phyloP scores from a whole-genome alignment of 768 basidiomycete genomes.

The Piloderma croceum region DNA sequence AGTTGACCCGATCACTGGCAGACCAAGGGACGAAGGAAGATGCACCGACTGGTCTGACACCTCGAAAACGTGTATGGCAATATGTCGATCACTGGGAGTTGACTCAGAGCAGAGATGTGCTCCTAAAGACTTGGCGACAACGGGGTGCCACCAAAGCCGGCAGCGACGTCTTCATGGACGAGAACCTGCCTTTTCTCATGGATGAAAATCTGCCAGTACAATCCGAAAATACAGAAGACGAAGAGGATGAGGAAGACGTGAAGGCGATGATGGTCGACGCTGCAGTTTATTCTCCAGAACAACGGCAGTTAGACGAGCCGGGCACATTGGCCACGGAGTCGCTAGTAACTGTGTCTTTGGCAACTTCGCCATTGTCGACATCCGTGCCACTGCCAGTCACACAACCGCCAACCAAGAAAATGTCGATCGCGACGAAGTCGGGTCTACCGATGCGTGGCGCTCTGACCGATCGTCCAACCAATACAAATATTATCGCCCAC shows the following conservation, averaged over 20 bases:
- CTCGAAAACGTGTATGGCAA: constrained; percentile 69
- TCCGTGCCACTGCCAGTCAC: constrained; percentile 12
- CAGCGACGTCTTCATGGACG: constrained; percentile 34
- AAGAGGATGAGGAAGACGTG: constrained; percentile 19
- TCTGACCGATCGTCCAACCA: constrained; percentile 30
- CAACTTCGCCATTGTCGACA: constrained; percentile 36
- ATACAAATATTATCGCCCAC: constrained; percentile 24
- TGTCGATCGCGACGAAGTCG: constrained; percentile 5
- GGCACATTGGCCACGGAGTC: constrained; percentile 11
- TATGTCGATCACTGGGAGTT: constrained; percentile 68
- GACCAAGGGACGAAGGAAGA: constrained; percentile 62
- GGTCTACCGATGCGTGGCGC: constrained; percentile 5
- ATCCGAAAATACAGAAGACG: constrained; percentile 15
- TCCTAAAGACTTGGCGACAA: constrained; percentile 50
- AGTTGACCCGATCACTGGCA: constrained; percentile 44
- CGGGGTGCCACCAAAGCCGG: constrained; percentile 21
- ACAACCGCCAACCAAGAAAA: background rate
- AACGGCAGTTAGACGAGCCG: constrained; percentile 15
- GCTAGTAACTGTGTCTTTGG: constrained; percentile 27
- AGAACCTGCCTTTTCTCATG: constrained; percentile 31
- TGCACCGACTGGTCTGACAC: constrained; percentile 64
- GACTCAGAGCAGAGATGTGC: constrained; percentile 54
- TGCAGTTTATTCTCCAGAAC: too few species aligned
- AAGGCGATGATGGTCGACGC: background rate
- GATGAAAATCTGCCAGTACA: constrained; percentile 11